A percentile compares a stretch with the other conserved stretches of the same genome.
Evolutionary conservation across 257 asterid species (phyloP).

Genomic region (Salvia splendens): DNA sequence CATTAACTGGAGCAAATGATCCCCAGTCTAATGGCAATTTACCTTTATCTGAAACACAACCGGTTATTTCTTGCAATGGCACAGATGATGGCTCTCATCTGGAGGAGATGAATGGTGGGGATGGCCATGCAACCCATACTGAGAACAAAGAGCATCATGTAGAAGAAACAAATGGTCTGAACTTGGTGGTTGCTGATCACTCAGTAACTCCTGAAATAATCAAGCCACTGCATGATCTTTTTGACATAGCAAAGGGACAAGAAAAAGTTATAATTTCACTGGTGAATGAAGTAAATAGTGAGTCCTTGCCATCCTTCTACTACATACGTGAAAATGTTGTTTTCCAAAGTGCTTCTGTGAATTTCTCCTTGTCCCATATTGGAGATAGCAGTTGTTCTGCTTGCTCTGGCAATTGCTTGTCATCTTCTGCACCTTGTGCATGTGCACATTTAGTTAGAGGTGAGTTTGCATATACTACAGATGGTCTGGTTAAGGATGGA

Average conservation of each 20-base stretch:
- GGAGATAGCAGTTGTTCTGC: conserved; percentile 60
- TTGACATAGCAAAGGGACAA: conserved; percentile 83
- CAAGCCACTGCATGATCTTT: conserved; percentile 39
- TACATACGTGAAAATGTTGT: conserved; percentile 78
- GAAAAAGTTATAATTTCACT: conserved; percentile 63
- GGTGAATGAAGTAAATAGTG: conserved; percentile 63
- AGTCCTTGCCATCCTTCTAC: conserved; percentile 56
- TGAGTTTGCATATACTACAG: conserved; percentile 72
- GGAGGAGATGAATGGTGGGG: conserved; percentile 33
- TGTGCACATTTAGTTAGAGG: conserved; percentile 76
- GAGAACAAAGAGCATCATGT: conserved; percentile 35
- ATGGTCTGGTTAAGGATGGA: conserved; percentile 73
- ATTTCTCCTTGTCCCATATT: conserved; percentile 67
- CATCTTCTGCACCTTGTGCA: conserved; percentile 60
- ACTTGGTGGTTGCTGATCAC: conserved; percentile 41
- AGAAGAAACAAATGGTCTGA: conserved; percentile 41
- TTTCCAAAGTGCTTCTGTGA: conserved; percentile 68
- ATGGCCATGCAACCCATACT: conserved; percentile 32
- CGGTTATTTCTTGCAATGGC: conserved; percentile 39
- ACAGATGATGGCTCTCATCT: conserved; percentile 34
- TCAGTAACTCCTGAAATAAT: conserved; percentile 39
- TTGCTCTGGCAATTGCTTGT: conserved; percentile 78
- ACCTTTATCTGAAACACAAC: conserved; percentile 34
- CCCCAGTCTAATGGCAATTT: conserved; percentile 35
- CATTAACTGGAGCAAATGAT: conserved; percentile 35